These are phyloP conservation scores for Peterozyma xylosa DNA, from an alignment of 805 yeast species.

Conservation along the genomic window DNA sequence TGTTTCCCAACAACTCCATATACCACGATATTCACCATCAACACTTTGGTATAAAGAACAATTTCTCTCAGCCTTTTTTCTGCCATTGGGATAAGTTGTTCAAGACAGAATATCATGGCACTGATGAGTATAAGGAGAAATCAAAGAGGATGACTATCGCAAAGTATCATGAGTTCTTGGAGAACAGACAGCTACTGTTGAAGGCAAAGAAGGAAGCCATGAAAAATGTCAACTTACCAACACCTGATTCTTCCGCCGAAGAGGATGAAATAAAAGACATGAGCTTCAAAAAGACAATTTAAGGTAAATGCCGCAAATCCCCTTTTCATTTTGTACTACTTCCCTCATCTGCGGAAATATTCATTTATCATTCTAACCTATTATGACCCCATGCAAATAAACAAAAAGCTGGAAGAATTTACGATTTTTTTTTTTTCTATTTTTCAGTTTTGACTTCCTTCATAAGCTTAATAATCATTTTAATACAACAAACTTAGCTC, in stretches of 20 bases:
- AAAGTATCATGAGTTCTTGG: constrained; percentile 54
- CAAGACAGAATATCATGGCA: constrained; percentile 64
- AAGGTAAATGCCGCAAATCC: too few species aligned
- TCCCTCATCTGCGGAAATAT: too few species aligned
- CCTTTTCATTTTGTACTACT: too few species aligned
- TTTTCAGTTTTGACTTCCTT: too few species aligned
- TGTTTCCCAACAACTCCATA: constrained; percentile 92
- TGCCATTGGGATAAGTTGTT: constrained; percentile 81
- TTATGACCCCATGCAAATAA: too few species aligned
- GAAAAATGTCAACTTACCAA: constrained; percentile 1
- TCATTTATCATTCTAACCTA: too few species aligned
- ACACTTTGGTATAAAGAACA: constrained; percentile 87
- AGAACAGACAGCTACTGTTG: constrained; percentile 21
- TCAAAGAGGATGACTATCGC: constrained; percentile 63
- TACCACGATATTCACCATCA: constrained; percentile 98
- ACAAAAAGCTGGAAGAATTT: too few species aligned
- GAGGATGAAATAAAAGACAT: constrained; percentile 6
- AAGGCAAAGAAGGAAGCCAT: background rate
- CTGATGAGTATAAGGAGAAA: constrained; percentile 55
- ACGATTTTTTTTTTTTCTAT: too few species aligned
- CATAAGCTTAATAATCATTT: too few species aligned
- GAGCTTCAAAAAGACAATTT: too few species aligned
- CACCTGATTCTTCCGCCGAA: constrained; percentile 7
- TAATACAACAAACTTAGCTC: too few species aligned
- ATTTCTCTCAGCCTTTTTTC: constrained; percentile 94